Evolutionary conservation across 1,284 basidiomycete species (phyloP).

Genomic region (Mycena citricolor): DNA sequence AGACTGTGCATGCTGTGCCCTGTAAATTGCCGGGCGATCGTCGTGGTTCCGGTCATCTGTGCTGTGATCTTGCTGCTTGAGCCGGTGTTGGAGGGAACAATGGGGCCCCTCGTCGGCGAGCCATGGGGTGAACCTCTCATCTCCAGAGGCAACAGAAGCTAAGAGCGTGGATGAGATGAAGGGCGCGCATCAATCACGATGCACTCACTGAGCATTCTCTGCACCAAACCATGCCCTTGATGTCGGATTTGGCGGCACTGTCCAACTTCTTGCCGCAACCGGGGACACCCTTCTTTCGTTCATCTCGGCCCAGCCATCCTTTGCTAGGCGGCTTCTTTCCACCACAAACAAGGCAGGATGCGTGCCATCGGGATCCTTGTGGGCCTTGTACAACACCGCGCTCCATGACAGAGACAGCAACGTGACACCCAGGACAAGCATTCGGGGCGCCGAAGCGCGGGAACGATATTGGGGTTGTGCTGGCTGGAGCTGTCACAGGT

Average conservation of each 20-base stretch:
- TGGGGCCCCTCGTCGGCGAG: slow-evolving; percentile 48
- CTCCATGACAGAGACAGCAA: slow-evolving; percentile 76
- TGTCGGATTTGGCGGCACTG: slow-evolving; percentile 75
- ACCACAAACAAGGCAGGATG: slow-evolving; percentile 73
- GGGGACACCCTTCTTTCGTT: slow-evolving; percentile 55
- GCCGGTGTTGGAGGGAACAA: slow-evolving; percentile 49
- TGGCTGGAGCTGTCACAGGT: slow-evolving; percentile 39
- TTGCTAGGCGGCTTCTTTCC: slow-evolving; percentile 51
- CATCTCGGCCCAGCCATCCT: slow-evolving; percentile 42
- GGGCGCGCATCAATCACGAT: slow-evolving; percentile 3
- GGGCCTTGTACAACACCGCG: slow-evolving; percentile 79
- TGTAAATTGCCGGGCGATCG: slow-evolving; percentile 73
- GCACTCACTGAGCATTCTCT: slow-evolving; percentile 72
- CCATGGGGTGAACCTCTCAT: slow-evolving; percentile 47
- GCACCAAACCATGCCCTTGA: slow-evolving; percentile 75
- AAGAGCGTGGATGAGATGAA: slow-evolving; percentile 16
- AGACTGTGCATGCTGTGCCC: slow-evolving; percentile 48
- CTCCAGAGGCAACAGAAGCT: slow-evolving; percentile 59
- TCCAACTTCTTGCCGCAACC: slow-evolving; percentile 82
- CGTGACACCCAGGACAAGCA: slow-evolving; percentile 70
- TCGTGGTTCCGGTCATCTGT: slow-evolving; percentile 68
- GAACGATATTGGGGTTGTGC: slow-evolving; percentile 37
- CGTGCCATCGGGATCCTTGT: slow-evolving; percentile 76
- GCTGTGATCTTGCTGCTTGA: slow-evolving; percentile 41
- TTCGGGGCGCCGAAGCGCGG: slow-evolving; percentile 67